Conservation (phyloP, 148 eudicot genomes). For the Nepenthes gracilis region DNA sequence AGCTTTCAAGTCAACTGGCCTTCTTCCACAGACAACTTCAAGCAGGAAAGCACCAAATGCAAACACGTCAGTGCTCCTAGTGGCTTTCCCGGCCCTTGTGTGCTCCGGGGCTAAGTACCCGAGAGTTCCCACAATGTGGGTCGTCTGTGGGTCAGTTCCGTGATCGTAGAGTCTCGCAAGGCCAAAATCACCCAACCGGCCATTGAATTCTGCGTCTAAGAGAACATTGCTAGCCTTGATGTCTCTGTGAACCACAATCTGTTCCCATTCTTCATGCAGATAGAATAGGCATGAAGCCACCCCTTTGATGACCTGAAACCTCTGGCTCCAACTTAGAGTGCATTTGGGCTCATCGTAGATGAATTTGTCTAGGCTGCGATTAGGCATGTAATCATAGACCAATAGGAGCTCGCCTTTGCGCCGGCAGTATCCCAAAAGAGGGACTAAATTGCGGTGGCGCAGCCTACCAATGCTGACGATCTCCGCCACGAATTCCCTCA, state of each 20-base stretch:
- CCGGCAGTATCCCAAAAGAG: slow-evolving; percentile 21
- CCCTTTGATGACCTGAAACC: slow-evolving; percentile 11
- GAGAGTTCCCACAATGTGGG: slow-evolving; percentile 7
- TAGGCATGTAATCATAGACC: slow-evolving; percentile 21
- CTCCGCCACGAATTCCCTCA: slow-evolving; percentile 26
- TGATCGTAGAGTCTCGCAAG: slow-evolving; percentile 6
- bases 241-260: slow-evolving; percentile 8
- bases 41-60: slow-evolving; percentile 12
- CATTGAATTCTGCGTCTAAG: slow-evolving; percentile 3
- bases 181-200: slow-evolving; percentile 9
- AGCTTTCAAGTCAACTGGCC: slow-evolving; percentile 6
- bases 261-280: slow-evolving; percentile 20
- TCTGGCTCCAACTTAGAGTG: slow-evolving; percentile 8
- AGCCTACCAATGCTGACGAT: slow-evolving; percentile 21
- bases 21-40: slow-evolving; percentile 17
- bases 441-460: slow-evolving; percentile 24
- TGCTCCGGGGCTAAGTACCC: slow-evolving; percentile 11
- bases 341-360: background rate
- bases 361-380: slow-evolving; percentile 20
- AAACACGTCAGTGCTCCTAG: slow-evolving; percentile 5
- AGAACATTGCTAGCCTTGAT: slow-evolving; percentile 7
- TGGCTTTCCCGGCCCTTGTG: slow-evolving; percentile 6
- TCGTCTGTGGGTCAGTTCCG: slow-evolving; percentile 8
- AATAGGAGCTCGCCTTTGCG: slow-evolving; percentile 19
- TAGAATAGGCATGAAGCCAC: slow-evolving; percentile 12